These are phyloP conservation scores for Rhodotorula sp. DNA, from an alignment of 1,284 basidiomycete species.

Conservation along the genomic window DNA sequence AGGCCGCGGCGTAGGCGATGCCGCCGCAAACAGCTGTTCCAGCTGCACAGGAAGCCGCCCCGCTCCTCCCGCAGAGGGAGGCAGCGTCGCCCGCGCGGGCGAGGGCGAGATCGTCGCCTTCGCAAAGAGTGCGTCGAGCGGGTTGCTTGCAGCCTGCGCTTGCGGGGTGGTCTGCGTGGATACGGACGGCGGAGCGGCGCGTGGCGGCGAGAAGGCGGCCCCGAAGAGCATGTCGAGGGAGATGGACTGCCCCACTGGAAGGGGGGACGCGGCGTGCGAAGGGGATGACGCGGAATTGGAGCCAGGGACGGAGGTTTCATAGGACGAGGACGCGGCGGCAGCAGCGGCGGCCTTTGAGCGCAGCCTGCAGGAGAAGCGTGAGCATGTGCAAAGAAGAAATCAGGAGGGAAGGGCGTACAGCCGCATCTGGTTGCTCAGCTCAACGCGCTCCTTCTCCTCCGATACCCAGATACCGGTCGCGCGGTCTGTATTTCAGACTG, in stretches of 20 bases:
- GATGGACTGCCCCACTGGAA: conserved; percentile 48
- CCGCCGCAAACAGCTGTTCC: conserved; percentile 32
- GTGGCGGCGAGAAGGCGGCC: conserved; percentile 6
- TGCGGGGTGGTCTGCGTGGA: no score
- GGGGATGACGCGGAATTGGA: conserved; percentile 55
- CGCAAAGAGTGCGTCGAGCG: conserved; percentile 26
- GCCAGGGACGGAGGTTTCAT: not conserved
- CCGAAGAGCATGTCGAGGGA: conserved; percentile 47
- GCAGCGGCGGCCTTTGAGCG: not conserved
- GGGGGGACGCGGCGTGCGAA: conserved; percentile 50
- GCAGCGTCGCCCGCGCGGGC: not conserved
- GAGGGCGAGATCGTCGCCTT: not conserved
- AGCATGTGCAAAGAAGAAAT: fast-evolving
- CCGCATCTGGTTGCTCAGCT: conserved; percentile 57
- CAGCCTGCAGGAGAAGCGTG: not conserved
- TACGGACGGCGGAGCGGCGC: not conserved
- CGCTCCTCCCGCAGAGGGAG: not conserved
- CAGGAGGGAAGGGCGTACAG: conserved; percentile 34
- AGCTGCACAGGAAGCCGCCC: conserved; percentile 9
- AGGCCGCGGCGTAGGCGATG: conserved; percentile 23
- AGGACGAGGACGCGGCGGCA: conserved; percentile 11
- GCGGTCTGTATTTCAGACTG: no score
- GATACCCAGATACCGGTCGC: conserved; percentile 80
- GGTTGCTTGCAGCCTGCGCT: no score
- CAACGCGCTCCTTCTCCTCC: conserved; percentile 68